These are phyloP conservation scores for Coemansia sp. DNA, from an alignment of 192 early-diverging fungal genomes.

Conservation along the genomic window DNA sequence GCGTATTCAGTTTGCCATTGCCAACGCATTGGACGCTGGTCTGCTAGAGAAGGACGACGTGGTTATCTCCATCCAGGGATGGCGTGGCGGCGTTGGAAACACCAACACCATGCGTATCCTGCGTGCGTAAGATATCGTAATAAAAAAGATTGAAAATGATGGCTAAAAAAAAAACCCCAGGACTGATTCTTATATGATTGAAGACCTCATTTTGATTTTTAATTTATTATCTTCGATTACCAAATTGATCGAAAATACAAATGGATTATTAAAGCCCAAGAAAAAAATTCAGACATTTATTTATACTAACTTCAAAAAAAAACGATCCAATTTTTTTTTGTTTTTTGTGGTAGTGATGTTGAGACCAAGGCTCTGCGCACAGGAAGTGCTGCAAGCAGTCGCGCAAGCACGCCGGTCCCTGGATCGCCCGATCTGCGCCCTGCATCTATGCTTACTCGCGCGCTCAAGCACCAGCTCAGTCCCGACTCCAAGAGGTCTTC, in stretches of 20 bases:
- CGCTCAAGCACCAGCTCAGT: conserved; percentile 32
- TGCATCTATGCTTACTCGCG: conserved; percentile 7
- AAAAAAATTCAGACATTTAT: neutral
- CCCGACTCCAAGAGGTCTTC: conserved; percentile 9
- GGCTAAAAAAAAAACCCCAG: too few relatives aligned
- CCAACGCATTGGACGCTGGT: conserved; percentile 67
- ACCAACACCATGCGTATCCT: conserved; percentile 83
- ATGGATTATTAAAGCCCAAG: too few relatives aligned
- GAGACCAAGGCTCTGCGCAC: conserved; percentile 15
- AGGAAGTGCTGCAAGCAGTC: conserved; percentile 25
- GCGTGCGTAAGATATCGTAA: conserved; percentile 46
- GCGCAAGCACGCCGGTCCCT: conserved; percentile 26
- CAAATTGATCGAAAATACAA: too few relatives aligned
- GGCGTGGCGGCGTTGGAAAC: conserved; percentile 75
- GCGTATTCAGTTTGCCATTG: conserved; percentile 75
- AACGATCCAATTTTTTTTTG: neutral
- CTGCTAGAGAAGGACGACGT: conserved; percentile 66
- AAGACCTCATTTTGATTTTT: too few relatives aligned
- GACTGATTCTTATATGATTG: neutral
- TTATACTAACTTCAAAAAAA: neutral
- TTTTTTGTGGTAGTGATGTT: conserved; percentile 17
- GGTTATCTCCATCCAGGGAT: conserved; percentile 77
- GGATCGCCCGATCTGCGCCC: conserved; percentile 31
- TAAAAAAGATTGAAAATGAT: too few relatives aligned
- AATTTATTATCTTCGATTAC: too few relatives aligned